A percentile compares a stretch with the other conserved stretches of the same genome.
Evolutionary conservation across 2,329 filamentous ascomycete species (phyloP).

Genomic region (Graphilbum fragrans): DNA sequence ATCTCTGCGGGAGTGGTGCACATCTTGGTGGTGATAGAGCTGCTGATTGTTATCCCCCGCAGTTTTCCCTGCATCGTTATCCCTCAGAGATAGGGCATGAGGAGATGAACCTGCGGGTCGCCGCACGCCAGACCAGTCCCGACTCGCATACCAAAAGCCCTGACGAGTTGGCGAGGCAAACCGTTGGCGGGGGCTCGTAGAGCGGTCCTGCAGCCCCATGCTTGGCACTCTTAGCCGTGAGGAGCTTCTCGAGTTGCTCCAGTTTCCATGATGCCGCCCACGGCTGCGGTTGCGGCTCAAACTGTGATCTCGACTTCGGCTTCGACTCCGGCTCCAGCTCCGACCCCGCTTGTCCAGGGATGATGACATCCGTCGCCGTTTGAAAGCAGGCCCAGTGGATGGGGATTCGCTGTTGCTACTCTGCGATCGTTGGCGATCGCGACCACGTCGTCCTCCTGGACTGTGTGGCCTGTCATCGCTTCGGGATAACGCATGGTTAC

Average conservation of each 20-base stretch:
- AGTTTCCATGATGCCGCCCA: constrained; percentile 16
- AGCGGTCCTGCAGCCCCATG: not conserved
- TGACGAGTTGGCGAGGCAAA: not conserved
- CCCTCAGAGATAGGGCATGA: too few species aligned
- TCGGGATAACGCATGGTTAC: too few species aligned
- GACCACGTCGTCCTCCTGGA: constrained; percentile 18
- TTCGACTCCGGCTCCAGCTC: constrained; percentile 14
- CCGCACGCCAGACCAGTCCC: not conserved
- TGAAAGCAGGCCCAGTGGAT: constrained; percentile 23
- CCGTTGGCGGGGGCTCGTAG: not conserved
- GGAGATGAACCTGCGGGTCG: too few species aligned
- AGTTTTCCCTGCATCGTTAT: too few species aligned
- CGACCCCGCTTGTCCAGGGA: constrained; percentile 17
- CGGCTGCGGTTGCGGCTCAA: constrained; percentile 10
- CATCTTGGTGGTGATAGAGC: too few species aligned
- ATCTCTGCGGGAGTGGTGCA: too few species aligned
- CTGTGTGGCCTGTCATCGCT: too few species aligned
- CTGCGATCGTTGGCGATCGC: too few species aligned
- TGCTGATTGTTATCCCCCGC: too few species aligned
- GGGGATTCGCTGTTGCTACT: constrained; percentile 8
- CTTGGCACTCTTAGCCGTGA: not conserved
- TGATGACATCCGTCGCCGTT: constrained; percentile 25
- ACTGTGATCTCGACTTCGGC: constrained; percentile 14
- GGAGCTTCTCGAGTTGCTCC: constrained; percentile 10
- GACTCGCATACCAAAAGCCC: constrained; percentile 9